Evolutionary conservation across 495 filamentous ascomycete species (phyloP).

Genomic region (Aspergillus indologenus): DNA sequence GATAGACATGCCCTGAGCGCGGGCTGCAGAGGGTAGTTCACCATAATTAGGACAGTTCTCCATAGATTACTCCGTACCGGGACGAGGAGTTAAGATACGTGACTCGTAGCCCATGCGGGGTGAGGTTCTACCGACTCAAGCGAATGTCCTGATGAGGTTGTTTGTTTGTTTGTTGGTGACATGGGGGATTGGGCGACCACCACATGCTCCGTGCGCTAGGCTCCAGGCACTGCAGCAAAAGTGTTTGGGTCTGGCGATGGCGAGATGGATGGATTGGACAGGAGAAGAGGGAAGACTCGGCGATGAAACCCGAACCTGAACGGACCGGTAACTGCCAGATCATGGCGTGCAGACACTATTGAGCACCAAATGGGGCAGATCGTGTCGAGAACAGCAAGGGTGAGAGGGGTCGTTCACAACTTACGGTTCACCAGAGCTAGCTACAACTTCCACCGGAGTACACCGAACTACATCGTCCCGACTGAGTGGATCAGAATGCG

Average conservation of each 20-base stretch:
- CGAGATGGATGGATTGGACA: background rate
- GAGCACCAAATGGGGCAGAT: conserved; percentile 7
- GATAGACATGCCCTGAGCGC: background rate
- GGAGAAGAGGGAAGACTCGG: background rate
- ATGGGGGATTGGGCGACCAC: background rate
- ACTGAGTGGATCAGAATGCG: no score
- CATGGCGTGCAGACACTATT: conserved; percentile 10
- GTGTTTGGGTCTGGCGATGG: background rate
- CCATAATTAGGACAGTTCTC: no score
- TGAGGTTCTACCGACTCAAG: no score
- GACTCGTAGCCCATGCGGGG: background rate
- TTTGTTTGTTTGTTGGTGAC: background rate
- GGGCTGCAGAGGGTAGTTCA: no score
- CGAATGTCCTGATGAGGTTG: background rate
- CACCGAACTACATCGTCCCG: background rate
- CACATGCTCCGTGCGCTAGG: background rate
- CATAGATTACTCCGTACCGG: no score
- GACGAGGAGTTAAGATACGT: background rate
- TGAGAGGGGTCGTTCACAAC: no score
- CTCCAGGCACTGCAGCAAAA: background rate
- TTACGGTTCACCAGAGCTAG: no score
- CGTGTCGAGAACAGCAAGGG: background rate
- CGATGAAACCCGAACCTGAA: background rate
- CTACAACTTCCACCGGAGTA: background rate
- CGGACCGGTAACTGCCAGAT: conserved; percentile 3